phyloP scores from a whole-genome alignment of 2,329 filamentous ascomycete species.

The Claviceps pazoutovae region DNA sequence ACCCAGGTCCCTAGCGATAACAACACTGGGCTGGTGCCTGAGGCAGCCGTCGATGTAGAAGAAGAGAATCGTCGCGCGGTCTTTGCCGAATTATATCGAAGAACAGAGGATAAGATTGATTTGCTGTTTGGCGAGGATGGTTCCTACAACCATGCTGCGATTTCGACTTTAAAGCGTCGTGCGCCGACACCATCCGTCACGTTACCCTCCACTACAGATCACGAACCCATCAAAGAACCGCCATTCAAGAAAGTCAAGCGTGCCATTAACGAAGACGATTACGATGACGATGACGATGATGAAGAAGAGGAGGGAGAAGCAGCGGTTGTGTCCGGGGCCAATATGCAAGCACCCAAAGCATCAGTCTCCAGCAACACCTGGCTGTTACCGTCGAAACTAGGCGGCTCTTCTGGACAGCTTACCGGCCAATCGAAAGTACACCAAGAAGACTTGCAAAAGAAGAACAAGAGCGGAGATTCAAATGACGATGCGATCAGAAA shows the following conservation, averaged over 20 bases:
- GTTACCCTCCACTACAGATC: slow-evolving; percentile 42
- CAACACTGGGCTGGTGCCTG: slow-evolving; percentile 40
- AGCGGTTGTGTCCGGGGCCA: slow-evolving; percentile 28
- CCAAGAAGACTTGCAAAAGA: slow-evolving; percentile 32
- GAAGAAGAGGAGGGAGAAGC: slow-evolving; percentile 60
- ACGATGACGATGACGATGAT: slow-evolving; percentile 75
- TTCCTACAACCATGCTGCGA: slow-evolving; percentile 35
- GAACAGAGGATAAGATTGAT: slow-evolving; percentile 63
- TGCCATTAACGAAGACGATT: slow-evolving; percentile 72
- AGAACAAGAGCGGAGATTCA: slow-evolving; percentile 45
- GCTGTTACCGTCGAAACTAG: slow-evolving; percentile 56
- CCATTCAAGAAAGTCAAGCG: slow-evolving; percentile 62
- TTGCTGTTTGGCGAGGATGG: slow-evolving; percentile 54
- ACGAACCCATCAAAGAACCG: slow-evolving; percentile 44
- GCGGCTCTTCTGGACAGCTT: slow-evolving; percentile 49
- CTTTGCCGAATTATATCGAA: slow-evolving; percentile 66
- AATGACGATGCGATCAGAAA: slow-evolving; percentile 79
- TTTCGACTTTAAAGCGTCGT: slow-evolving; percentile 38
- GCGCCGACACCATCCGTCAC: slow-evolving; percentile 24
- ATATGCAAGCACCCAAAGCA: slow-evolving; percentile 34
- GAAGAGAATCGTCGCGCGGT: slow-evolving; percentile 59
- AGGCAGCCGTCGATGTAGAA: slow-evolving; percentile 44
- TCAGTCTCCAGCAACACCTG: slow-evolving; percentile 42
- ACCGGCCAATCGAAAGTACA: slow-evolving; percentile 36
- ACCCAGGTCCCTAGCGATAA: slow-evolving; percentile 38